Evolutionary conservation across 2,329 filamentous ascomycete species (phyloP).

Genomic region (Aspergillus aculeatus): DNA sequence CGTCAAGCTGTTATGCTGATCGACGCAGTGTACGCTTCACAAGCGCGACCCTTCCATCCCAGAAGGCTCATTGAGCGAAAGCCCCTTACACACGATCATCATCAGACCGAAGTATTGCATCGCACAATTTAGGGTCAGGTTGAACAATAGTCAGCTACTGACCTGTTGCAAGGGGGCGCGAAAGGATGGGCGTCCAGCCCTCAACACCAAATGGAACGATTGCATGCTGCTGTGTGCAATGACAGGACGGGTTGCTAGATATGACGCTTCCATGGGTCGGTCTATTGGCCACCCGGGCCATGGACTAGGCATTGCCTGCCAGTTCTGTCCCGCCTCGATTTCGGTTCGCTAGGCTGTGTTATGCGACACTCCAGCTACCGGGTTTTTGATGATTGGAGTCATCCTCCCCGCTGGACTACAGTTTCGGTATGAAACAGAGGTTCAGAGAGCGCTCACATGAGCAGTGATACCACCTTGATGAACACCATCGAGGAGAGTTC

Average conservation of each 20-base stretch:
- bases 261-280: slow-evolving; percentile 7
- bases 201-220: slow-evolving; percentile 13
- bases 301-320: neutral
- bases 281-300: slow-evolving; percentile 9
- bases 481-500: neutral
- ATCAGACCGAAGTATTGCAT: slow-evolving; percentile 4
- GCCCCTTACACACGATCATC: slow-evolving; percentile 5
- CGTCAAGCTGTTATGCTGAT: neutral
- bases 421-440: neutral
- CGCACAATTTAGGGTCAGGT: neutral
- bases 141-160: slow-evolving; percentile 5
- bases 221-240: slow-evolving; percentile 6
- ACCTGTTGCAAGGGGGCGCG: slow-evolving; percentile 8
- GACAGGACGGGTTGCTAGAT: slow-evolving; percentile 8
- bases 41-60: neutral
- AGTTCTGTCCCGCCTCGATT: neutral
- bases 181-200: slow-evolving; percentile 6
- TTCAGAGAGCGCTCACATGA: neutral
- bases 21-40: slow-evolving; percentile 2
- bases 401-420: neutral
- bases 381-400: neutral
- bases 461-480: neutral
- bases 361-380: neutral
- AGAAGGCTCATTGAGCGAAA: neutral
- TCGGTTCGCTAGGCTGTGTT: neutral